These are phyloP conservation scores for Aspergillus jensenii DNA, from an alignment of 2,329 filamentous ascomycete genomes.

Conservation along the genomic window DNA sequence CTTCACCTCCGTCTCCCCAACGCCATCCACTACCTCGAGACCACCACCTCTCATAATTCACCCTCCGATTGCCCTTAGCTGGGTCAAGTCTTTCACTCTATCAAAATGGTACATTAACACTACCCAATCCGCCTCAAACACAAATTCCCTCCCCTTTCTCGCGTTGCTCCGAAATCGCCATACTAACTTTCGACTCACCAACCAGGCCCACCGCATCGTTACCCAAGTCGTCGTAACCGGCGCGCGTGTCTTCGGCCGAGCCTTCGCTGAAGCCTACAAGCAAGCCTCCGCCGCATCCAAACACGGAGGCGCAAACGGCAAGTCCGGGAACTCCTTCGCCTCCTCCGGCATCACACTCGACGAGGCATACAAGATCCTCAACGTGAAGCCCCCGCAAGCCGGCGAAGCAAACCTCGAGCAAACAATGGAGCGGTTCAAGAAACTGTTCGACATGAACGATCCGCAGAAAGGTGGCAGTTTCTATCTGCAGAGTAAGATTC, in stretches of 20 bases:
- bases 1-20: conserved; percentile 17
- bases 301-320: conserved; percentile 70
- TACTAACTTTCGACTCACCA: conserved; percentile 4
- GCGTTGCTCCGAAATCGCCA: neutral
- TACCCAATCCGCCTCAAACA: neutral
- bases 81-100: conserved; percentile 1
- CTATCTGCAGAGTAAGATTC: conserved; percentile 95
- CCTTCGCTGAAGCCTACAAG: conserved; percentile 91
- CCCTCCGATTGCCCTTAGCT: neutral
- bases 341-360: conserved; percentile 83
- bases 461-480: conserved; percentile 96
- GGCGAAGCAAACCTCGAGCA: conserved; percentile 76
- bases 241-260: conserved; percentile 85
- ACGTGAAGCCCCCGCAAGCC: conserved; percentile 82
- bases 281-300: conserved; percentile 86
- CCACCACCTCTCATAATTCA: neutral
- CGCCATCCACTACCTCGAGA: conserved; percentile 10
- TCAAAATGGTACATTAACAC: conserved; percentile 12
- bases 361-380: conserved; percentile 95
- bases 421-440: conserved; percentile 86
- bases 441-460: conserved; percentile 90
- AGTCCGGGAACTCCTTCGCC: conserved; percentile 48
- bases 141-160: neutral
- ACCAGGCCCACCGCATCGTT: conserved; percentile 88
- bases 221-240: conserved; percentile 90